These are phyloP conservation scores for Tinospora cordifolia DNA, from an alignment of 164 flowering plant species.

Conservation along the genomic window DNA sequence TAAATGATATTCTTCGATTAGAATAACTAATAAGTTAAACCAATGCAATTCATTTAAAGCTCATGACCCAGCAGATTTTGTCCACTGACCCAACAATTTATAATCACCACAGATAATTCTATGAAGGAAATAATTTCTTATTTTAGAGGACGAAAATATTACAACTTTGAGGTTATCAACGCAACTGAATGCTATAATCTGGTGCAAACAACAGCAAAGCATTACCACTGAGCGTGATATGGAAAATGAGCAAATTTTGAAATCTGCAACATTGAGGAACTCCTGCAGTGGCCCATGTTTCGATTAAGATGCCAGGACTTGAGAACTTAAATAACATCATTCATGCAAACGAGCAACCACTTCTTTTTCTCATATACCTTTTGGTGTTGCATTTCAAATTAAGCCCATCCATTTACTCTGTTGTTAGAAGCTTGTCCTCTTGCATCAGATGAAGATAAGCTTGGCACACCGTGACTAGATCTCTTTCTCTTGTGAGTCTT, in stretches of 20 bases:
- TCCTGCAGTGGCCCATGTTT: neutral
- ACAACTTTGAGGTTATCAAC: neutral
- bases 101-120: too few relatives aligned
- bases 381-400: slow-evolving; percentile 1
- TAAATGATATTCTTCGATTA: too few relatives aligned
- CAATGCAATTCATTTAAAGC: too few relatives aligned
- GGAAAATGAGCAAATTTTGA: neutral
- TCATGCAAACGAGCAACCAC: neutral
- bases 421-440: slow-evolving; percentile 35
- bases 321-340: neutral
- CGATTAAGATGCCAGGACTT: neutral
- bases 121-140: neutral
- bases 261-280: neutral
- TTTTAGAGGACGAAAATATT: neutral
- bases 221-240: neutral
- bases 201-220: too few relatives aligned
- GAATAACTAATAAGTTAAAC: too few relatives aligned
- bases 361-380: neutral
- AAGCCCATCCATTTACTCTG: slow-evolving; percentile 36
- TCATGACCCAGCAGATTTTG: too few relatives aligned
- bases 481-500: slow-evolving; percentile 65
- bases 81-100: too few relatives aligned
- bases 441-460: slow-evolving; percentile 25
- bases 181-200: neutral
- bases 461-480: slow-evolving; percentile 33